phyloP scores from a whole-genome alignment of 2,329 filamentous ascomycete genomes.

The Macroventuria anomochaeta region DNA sequence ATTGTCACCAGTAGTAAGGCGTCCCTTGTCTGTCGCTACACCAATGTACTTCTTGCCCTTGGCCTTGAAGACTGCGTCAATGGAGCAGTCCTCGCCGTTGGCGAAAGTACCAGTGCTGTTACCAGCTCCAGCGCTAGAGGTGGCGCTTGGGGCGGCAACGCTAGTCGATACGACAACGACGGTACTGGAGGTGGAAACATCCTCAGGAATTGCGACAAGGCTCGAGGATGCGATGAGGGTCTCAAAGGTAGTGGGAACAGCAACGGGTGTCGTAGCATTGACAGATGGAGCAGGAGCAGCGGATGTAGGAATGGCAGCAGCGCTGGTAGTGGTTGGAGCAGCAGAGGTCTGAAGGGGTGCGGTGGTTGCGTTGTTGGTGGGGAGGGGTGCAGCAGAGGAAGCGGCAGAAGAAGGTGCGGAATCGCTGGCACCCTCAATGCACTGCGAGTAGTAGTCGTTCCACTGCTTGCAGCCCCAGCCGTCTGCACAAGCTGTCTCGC shows the following conservation, averaged over 20 bases:
- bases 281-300: slow-evolving; percentile 12
- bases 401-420: slow-evolving; percentile 5
- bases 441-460: slow-evolving; percentile 58
- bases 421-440: slow-evolving; percentile 30
- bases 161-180: slow-evolving; percentile 12
- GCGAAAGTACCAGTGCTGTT: slow-evolving; percentile 16
- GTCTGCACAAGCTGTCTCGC: slow-evolving; percentile 49
- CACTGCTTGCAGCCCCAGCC: slow-evolving; percentile 50
- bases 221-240: slow-evolving; percentile 9
- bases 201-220: slow-evolving; percentile 4
- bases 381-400: slow-evolving; percentile 17
- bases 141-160: slow-evolving; percentile 16
- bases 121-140: slow-evolving; percentile 12
- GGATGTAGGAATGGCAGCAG: slow-evolving; percentile 2
- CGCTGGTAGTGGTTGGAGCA: not conserved
- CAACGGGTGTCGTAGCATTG: slow-evolving; percentile 15
- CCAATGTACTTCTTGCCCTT: slow-evolving; percentile 72
- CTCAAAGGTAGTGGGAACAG: slow-evolving; percentile 8
- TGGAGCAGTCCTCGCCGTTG: slow-evolving; percentile 41
- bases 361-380: slow-evolving; percentile 9
- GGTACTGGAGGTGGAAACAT: not conserved
- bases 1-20: slow-evolving; percentile 58
- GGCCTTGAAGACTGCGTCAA: slow-evolving; percentile 63
- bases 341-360: slow-evolving; percentile 5
- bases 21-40: slow-evolving; percentile 61